Percentiles rank a stretch among this genome's conserved stretches.
Evolutionary conservation across 768 basidiomycete genomes (phyloP).

Genomic region (Xanthoconium stramineum): DNA sequence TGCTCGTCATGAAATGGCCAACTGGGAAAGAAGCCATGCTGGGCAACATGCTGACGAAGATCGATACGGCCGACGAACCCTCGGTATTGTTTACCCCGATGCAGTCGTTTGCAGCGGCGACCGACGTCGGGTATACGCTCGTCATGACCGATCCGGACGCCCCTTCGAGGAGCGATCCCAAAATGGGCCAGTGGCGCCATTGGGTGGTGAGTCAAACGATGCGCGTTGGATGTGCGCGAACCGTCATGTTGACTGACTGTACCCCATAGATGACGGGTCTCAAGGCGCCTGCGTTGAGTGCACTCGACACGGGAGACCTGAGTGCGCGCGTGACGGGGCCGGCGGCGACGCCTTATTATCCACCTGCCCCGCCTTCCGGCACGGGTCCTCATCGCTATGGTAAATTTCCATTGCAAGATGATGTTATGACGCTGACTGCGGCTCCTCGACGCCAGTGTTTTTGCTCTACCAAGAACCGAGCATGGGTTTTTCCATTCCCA

Average conservation of each 20-base stretch:
- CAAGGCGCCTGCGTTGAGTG: constrained; percentile 32
- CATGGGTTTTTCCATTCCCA: constrained; percentile 38
- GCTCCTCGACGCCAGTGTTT: constrained; percentile 39
- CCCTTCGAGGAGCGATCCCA: constrained; percentile 47
- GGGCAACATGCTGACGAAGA: constrained; percentile 35
- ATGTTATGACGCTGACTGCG: not conserved
- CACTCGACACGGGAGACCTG: constrained; percentile 32
- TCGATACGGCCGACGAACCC: constrained; percentile 50
- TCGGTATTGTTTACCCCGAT: constrained; percentile 44
- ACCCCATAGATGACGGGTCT: constrained; percentile 35
- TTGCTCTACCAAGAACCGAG: constrained; percentile 60
- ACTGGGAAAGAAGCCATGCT: constrained; percentile 32
- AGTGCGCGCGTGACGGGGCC: constrained; percentile 41
- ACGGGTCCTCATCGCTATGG: constrained; percentile 59
- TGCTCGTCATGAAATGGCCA: constrained; percentile 30
- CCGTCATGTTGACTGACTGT: not conserved
- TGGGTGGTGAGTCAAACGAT: constrained; percentile 43
- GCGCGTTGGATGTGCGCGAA: not conserved
- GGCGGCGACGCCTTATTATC: constrained; percentile 52
- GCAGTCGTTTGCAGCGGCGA: constrained; percentile 30
- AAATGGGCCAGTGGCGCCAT: constrained; percentile 51
- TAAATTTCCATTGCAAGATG: constrained; percentile 20
- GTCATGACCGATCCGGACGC: constrained; percentile 62
- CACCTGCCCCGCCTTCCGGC: constrained; percentile 53
- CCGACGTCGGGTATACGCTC: constrained; percentile 45